Conservation (phyloP, 129 eudicot genomes). For the Pulicaria dysenterica region DNA sequence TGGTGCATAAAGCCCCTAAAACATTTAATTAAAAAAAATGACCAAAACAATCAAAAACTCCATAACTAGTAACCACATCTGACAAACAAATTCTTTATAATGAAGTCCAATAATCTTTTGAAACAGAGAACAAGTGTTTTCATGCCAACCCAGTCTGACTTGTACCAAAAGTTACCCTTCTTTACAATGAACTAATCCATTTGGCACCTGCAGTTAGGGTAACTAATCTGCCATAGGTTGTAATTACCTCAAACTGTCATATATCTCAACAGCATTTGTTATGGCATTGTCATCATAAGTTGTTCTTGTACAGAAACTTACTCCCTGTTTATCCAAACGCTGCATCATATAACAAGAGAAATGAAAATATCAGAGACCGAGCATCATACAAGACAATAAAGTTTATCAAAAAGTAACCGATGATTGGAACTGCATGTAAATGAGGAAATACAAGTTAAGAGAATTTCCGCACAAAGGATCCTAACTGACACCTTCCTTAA, state of each 20-base stretch:
- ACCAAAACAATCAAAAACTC: not conserved
- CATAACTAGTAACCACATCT: not conserved
- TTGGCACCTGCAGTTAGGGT: not conserved
- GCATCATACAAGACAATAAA: not conserved
- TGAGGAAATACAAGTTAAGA: not conserved
- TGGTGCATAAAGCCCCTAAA: not conserved
- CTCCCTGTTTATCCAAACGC: constrained; percentile 75
- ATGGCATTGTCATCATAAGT: constrained; percentile 87
- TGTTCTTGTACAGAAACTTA: constrained; percentile 79
- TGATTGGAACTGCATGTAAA: not conserved
- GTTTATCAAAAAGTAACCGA: not conserved
- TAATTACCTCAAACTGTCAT: constrained; percentile 58
- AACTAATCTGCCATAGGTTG: not conserved
- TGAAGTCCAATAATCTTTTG: not conserved
- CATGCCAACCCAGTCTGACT: not conserved
- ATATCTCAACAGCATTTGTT: constrained; percentile 88
- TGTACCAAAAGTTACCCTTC: not conserved
- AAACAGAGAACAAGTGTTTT: not conserved
- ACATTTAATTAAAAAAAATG: not conserved
- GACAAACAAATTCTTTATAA: not conserved
- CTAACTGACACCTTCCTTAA: not conserved
- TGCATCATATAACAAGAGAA: constrained; percentile 37
- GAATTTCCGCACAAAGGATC: not conserved
- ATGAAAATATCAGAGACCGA: constrained; percentile 8
- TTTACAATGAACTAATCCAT: not conserved